Evolutionary conservation across 495 filamentous ascomycete genomes (phyloP).

Genomic region (Podospora pseudocomata): DNA sequence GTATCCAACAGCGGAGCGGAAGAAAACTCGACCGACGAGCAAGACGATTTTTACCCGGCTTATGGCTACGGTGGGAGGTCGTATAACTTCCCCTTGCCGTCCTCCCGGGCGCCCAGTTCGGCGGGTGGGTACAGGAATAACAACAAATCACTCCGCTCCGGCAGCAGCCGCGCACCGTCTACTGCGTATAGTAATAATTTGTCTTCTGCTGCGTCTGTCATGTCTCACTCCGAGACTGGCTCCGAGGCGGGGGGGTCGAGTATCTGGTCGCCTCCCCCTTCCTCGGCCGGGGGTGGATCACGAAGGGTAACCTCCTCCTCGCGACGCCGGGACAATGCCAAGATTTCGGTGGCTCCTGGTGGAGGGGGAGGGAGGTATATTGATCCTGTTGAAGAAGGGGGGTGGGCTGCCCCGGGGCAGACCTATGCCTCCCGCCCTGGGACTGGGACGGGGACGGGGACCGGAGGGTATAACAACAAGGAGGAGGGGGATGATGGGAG

Average conservation of each 20-base stretch:
- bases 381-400: slow-evolving; percentile 29
- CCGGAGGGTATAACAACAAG: slow-evolving; percentile 26
- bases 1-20: slow-evolving; percentile 22
- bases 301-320: neutral
- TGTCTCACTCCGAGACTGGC: neutral
- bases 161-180: slow-evolving; percentile 25
- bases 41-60: slow-evolving; percentile 6
- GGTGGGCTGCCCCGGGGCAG: slow-evolving; percentile 24
- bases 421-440: slow-evolving; percentile 14
- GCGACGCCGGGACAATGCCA: neutral
- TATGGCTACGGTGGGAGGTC: neutral
- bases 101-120: slow-evolving; percentile 30
- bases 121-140: slow-evolving; percentile 14
- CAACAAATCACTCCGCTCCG: slow-evolving; percentile 25
- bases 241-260: neutral
- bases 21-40: slow-evolving; percentile 32
- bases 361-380: neutral
- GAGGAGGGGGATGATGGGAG: slow-evolving; percentile 25
- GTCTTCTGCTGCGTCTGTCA: slow-evolving; percentile 14
- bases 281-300: neutral
- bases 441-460: neutral
- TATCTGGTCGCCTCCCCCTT: neutral
- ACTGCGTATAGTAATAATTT: slow-evolving; percentile 19
- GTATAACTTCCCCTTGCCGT: slow-evolving; percentile 36
- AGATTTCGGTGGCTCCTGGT: neutral